phyloP scores from a whole-genome alignment of 2,329 filamentous ascomycete species.

The Lecanicillium sp. region DNA sequence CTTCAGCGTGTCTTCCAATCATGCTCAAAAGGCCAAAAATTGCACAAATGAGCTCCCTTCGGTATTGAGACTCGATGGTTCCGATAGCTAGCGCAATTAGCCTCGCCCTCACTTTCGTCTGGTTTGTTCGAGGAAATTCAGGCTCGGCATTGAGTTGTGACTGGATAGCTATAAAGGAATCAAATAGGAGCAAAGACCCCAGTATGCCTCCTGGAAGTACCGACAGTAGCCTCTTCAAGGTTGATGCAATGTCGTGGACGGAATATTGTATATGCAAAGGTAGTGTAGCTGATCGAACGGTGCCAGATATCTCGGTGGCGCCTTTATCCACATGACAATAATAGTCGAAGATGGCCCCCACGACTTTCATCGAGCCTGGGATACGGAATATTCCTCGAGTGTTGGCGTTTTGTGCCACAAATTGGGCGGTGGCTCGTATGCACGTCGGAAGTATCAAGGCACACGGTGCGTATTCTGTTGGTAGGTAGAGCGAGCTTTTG shows the following conservation, averaged over 20 bases:
- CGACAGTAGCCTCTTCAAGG: constrained; percentile 60
- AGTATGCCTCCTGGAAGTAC: constrained; percentile 61
- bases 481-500: constrained; percentile 55
- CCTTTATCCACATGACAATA: constrained; percentile 48
- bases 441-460: constrained; percentile 58
- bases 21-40: constrained; percentile 60
- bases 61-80: constrained; percentile 52
- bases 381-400: constrained; percentile 58
- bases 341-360: constrained; percentile 57
- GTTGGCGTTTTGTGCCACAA: constrained; percentile 50
- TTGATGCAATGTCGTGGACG: constrained; percentile 60
- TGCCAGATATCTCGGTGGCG: constrained; percentile 46
- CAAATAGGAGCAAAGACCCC: constrained; percentile 55
- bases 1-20: constrained; percentile 53
- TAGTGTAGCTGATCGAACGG: constrained; percentile 52
- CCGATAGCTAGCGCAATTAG: constrained; percentile 59
- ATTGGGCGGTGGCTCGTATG: constrained; percentile 59
- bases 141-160: constrained; percentile 47
- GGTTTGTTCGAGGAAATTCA: constrained; percentile 47
- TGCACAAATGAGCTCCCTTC: constrained; percentile 58
- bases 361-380: constrained; percentile 50
- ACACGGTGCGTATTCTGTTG: constrained; percentile 50
- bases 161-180: constrained; percentile 56
- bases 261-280: constrained; percentile 54
- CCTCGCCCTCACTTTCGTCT: constrained; percentile 53